Conservation (phyloP, 2,329 filamentous ascomycete species). For the Dryadomyces sulphureus region DNA sequence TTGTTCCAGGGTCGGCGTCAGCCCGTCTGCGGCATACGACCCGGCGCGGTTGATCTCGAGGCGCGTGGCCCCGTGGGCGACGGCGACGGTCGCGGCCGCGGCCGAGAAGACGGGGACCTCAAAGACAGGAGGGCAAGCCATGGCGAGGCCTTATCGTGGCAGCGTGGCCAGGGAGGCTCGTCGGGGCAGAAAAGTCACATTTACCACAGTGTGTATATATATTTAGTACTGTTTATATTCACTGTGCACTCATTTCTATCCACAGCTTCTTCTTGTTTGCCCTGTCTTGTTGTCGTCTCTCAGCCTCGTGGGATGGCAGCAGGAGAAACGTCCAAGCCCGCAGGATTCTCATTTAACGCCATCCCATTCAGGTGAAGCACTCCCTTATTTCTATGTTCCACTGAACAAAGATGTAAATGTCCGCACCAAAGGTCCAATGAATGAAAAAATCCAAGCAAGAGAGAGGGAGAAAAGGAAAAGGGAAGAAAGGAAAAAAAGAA, state of each 20-base stretch:
- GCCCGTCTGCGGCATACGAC: constrained; percentile 35
- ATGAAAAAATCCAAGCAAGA: not conserved
- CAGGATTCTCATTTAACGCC: no score
- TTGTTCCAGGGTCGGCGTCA: constrained; percentile 31
- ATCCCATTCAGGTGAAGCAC: not conserved
- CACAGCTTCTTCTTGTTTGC: not conserved
- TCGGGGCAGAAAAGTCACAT: not conserved
- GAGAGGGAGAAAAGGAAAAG: no score
- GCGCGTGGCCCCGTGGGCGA: constrained; percentile 28
- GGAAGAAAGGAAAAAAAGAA: no score
- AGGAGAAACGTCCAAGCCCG: not conserved
- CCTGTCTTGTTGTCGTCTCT: not conserved
- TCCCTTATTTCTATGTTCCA: not conserved
- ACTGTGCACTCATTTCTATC: not conserved
- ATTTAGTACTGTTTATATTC: no score
- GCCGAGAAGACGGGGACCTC: constrained; percentile 41
- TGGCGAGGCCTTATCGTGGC: no score
- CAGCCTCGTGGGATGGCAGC: not conserved
- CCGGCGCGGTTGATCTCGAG: constrained; percentile 38
- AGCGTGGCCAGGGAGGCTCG: not conserved
- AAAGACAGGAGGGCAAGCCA: no score
- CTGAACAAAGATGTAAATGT: not conserved
- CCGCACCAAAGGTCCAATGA: no score
- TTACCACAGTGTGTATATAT: not conserved
- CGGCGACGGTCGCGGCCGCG: constrained; percentile 22